Evolutionary conservation across 495 filamentous ascomycete genomes (phyloP).

Genomic region (Lasiosphaeris hirsuta): DNA sequence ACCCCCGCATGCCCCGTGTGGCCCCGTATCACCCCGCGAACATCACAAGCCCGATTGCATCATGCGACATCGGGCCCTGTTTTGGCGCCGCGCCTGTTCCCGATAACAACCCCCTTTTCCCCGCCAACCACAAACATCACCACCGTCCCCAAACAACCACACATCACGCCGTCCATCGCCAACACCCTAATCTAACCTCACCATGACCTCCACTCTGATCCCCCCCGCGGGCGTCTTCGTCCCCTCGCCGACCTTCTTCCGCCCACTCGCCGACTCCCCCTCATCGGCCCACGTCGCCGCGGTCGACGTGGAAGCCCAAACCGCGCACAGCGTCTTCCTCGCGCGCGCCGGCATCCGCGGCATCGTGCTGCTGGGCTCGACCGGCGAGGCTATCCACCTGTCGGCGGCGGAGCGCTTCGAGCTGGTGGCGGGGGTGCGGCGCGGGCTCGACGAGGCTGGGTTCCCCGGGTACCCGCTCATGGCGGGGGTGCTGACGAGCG

Average conservation of each 20-base stretch:
- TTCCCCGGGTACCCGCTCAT: slow-evolving; percentile 63
- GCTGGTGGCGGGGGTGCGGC: slow-evolving; percentile 52
- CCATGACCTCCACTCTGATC: slow-evolving; percentile 12
- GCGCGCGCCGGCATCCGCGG: slow-evolving; percentile 59
- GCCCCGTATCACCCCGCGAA: slow-evolving; percentile 9
- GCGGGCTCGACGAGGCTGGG: slow-evolving; percentile 52
- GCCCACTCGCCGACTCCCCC: slow-evolving; percentile 5
- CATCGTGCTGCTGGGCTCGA: slow-evolving; percentile 63
- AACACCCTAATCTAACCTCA: not conserved
- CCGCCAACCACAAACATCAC: too few species aligned
- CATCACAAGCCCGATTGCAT: slow-evolving; percentile 1
- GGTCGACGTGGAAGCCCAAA: slow-evolving; percentile 55
- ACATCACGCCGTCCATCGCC: too few species aligned
- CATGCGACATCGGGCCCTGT: slow-evolving; percentile 5
- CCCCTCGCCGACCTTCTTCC: slow-evolving; percentile 45
- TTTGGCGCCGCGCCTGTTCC: too few species aligned
- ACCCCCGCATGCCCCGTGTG: not conserved
- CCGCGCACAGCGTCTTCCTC: slow-evolving; percentile 59
- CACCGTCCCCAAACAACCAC: too few species aligned
- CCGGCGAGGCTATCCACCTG: slow-evolving; percentile 67
- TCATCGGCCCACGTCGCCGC: slow-evolving; percentile 11
- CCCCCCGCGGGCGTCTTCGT: slow-evolving; percentile 44
- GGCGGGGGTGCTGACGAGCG: slow-evolving; percentile 62
- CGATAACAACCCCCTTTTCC: too few species aligned
- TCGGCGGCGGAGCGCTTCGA: slow-evolving; percentile 54